A percentile compares a stretch with the other conserved stretches of the same genome.
phyloP scores from a whole-genome alignment of 1,139 yeast species.

The Yamadazyma friedrichii region DNA sequence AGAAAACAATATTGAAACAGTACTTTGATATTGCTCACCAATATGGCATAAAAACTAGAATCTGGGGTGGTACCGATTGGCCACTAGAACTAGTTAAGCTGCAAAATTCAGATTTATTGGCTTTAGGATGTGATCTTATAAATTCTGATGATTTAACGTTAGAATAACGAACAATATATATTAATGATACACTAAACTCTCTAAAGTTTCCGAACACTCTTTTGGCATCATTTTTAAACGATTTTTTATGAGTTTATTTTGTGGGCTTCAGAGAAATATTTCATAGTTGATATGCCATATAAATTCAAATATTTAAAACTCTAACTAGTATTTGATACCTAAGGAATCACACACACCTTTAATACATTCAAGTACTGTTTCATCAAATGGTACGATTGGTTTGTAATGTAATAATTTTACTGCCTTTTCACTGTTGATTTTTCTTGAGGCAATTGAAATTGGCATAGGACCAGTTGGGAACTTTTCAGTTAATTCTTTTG shows the following conservation, averaged over 20 bases:
- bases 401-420: background rate
- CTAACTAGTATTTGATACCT: background rate
- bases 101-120: conserved; percentile 28
- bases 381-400: background rate
- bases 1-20: conserved; percentile 19
- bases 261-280: too few species aligned
- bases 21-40: conserved; percentile 33
- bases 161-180: background rate
- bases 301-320: too few species aligned
- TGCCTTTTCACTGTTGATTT: background rate
- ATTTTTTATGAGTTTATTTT: too few species aligned
- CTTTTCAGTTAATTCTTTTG: background rate
- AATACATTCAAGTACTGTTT: background rate
- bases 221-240: too few species aligned
- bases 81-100: conserved; percentile 29
- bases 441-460: background rate
- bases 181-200: too few species aligned
- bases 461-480: background rate
- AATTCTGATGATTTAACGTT: conserved; percentile 36
- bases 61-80: conserved; percentile 47
- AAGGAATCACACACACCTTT: background rate
- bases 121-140: conserved; percentile 36
- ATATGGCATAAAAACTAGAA: conserved; percentile 36
- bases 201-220: too few species aligned
- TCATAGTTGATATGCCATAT: too few species aligned